Base-by-base conservation (phyloP, 73 alveolate genomes). In the Tetrahymena malaccensis region DNA sequence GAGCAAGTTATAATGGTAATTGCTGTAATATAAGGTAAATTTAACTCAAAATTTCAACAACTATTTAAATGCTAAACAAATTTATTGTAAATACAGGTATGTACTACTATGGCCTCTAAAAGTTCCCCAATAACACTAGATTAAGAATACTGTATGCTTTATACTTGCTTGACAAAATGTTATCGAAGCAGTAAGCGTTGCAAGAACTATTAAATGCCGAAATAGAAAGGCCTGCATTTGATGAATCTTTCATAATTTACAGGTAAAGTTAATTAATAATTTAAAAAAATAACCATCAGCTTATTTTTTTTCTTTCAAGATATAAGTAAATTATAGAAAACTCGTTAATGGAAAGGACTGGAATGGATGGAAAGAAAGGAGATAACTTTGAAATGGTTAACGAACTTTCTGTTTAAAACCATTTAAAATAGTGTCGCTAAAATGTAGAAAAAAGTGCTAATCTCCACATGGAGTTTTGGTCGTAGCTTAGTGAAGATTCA, bases 381-480 rank as follows among this genome's bases (percentile, higher is more conserved):
- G 89, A 70, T 70, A 70, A 70, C 31, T 70, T 70, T 31, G 89
- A 70, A 70, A 70, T 70, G 89, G 89, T 70, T 27, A 70, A 70
- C 21, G 89, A 70, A 31, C 37, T 70, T 27, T 70, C 89, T n/a
- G 89, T 70, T 27, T 31, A 70, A 70, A 70, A 70, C 31, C 89
- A 70, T 31, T 70, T 70, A 40, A 70, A 70, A n/a, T 31, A 70
- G 37, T 70, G 89, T 70, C 93, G 95, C n/a, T 50, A 58, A 85
- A 43, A 50, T 33, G 94, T 95, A 21, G 97, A 95, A 58, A 95
- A 95, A 57, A 85, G 95, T 50, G 94, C 97, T 10, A 85, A 94
- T 37, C n/a, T 70, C 5, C 97, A 95, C 38, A 95, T 95, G 43
- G 97, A 95, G 27, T 95, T 95, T 56, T 95, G 97, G 97, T 95